Conservation (phyloP, 176 grass and related monocot genomes). For the Elaeis guineensis region DNA sequence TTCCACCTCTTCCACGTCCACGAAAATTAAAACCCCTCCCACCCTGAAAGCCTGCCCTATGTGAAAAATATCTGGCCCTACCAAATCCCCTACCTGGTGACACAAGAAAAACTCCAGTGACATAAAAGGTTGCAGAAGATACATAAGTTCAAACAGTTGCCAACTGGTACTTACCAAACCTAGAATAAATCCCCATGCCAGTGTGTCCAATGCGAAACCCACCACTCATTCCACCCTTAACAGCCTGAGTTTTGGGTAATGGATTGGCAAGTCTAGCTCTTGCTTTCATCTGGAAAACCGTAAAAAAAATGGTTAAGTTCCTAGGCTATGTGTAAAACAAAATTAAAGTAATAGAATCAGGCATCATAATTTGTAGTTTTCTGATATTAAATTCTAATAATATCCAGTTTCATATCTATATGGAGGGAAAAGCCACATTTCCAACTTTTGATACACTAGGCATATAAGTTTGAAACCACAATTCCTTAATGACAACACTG, state of each 20-base stretch:
- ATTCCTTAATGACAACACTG: too few species aligned
- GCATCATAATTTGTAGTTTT: too few species aligned
- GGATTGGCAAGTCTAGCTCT: conserved; percentile 54
- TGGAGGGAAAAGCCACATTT: too few species aligned
- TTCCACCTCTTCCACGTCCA: conserved; percentile 18
- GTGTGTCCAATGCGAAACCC: conserved; percentile 42
- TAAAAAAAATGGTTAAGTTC: background rate
- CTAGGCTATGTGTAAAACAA: background rate
- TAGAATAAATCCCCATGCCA: conserved; percentile 30
- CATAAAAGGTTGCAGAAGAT: background rate
- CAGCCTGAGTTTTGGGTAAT: conserved; percentile 44
- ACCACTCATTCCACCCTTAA: conserved; percentile 50
- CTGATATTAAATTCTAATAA: too few species aligned
- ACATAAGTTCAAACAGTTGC: background rate
- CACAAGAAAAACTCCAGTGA: background rate
- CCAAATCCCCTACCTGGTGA: conserved; percentile 37
- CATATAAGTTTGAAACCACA: too few species aligned
- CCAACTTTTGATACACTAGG: too few species aligned
- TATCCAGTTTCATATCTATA: too few species aligned
- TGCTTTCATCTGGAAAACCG: conserved; percentile 33
- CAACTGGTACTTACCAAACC: conserved; percentile 26
- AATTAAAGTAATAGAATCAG: too few species aligned
- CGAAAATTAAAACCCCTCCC: conserved; percentile 26
- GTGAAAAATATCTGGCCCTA: conserved; percentile 34
- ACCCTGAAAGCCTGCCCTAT: conserved; percentile 36